Percentiles rank a stretch among this genome's conserved stretches.
Evolutionary conservation across 345 rosid species (phyloP).

Genomic region (Pugionium cornutum): DNA sequence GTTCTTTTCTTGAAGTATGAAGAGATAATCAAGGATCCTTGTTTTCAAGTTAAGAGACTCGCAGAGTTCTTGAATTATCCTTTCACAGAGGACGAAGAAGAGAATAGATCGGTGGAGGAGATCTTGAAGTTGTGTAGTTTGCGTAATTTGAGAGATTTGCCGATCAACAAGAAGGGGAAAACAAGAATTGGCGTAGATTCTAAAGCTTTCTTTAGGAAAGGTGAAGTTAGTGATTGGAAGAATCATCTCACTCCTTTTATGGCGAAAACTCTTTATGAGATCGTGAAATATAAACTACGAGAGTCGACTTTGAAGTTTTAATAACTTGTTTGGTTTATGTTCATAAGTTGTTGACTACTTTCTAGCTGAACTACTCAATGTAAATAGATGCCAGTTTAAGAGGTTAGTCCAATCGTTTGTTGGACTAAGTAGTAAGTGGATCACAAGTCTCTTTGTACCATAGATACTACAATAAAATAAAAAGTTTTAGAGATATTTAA

Average conservation of each 20-base stretch:
- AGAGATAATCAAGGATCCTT: slow-evolving; percentile 47
- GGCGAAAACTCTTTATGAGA: slow-evolving; percentile 40
- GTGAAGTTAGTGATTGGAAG: slow-evolving; percentile 55
- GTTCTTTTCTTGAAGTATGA: slow-evolving; percentile 57
- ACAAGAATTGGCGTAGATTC: slow-evolving; percentile 37
- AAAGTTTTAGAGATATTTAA: too few relatives aligned
- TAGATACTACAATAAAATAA: too few relatives aligned
- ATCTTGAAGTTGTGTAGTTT: slow-evolving; percentile 59
- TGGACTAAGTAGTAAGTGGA: too few relatives aligned
- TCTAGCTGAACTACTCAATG: too few relatives aligned
- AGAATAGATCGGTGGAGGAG: slow-evolving; percentile 39
- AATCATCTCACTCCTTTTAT: slow-evolving; percentile 52
- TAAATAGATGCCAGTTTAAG: too few relatives aligned
- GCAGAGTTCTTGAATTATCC: slow-evolving; percentile 53
- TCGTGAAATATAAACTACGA: slow-evolving; percentile 40
- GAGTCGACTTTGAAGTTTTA: slow-evolving; percentile 42
- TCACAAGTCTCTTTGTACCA: too few relatives aligned
- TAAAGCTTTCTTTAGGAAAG: slow-evolving; percentile 48
- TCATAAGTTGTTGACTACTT: too few relatives aligned
- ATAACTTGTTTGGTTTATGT: not conserved
- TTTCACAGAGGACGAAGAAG: slow-evolving; percentile 49
- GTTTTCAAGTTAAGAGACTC: slow-evolving; percentile 39
- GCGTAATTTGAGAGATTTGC: slow-evolving; percentile 46
- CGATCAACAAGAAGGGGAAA: slow-evolving; percentile 48
- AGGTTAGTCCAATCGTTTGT: too few relatives aligned